phyloP scores from a whole-genome alignment of 352 stramenopile species.

The Globisporangium emineosum region DNA sequence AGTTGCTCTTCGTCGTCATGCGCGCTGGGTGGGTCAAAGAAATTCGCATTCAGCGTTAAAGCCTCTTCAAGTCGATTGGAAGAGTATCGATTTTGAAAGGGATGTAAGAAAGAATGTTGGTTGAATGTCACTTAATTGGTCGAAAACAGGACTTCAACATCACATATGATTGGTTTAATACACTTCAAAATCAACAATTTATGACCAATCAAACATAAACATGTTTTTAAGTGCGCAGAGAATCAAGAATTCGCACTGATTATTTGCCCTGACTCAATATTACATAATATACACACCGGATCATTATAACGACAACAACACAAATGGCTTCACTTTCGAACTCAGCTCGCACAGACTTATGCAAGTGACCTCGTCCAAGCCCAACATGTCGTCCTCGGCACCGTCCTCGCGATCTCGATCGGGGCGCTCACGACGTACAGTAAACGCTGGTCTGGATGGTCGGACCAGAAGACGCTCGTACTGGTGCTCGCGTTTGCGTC shows the following conservation, averaged over 20 bases:
- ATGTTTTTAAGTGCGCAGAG: too few relatives aligned
- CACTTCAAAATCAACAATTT: too few relatives aligned
- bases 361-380: not conserved
- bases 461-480: not conserved
- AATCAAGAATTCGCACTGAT: not conserved
- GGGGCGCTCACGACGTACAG: not conserved
- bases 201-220: too few relatives aligned
- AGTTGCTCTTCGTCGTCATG: not conserved
- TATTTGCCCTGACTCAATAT: not conserved
- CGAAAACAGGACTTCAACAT: not conserved
- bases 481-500: not conserved
- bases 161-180: not conserved
- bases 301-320: not conserved
- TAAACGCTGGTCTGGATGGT: not conserved
- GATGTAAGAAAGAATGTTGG: not conserved
- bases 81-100: not conserved
- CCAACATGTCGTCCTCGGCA: not conserved
- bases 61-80: not conserved
- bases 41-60: not conserved
- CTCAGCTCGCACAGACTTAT: not conserved
- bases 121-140: not conserved
- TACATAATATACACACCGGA: not conserved
- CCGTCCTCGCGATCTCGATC: not conserved
- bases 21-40: not conserved
- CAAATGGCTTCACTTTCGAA: slow-evolving; percentile 5